Percentiles rank a stretch among this genome's conserved stretches.
Evolutionary conservation across 2,329 filamentous ascomycete genomes (phyloP).

Genomic region (Fusarium sterilihyphosum): DNA sequence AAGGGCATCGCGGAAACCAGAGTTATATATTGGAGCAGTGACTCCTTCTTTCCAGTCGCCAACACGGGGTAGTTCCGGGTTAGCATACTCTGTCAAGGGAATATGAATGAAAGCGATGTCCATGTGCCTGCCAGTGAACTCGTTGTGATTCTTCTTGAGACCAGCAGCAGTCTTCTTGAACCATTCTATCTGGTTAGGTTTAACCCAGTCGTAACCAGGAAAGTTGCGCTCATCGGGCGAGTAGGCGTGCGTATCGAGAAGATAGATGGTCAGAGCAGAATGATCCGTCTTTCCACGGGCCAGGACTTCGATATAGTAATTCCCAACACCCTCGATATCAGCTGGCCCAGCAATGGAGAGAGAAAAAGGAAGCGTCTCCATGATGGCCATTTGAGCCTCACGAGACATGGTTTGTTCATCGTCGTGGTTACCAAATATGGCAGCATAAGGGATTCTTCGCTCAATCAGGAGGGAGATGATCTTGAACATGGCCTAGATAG

Average conservation of each 20-base stretch:
- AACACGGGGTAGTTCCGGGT: conserved; percentile 64
- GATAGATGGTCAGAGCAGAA: conserved; percentile 92
- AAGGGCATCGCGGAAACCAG: conserved; percentile 90
- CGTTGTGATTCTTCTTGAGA: conserved; percentile 79
- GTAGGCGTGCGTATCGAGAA: conserved; percentile 93
- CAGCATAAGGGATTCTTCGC: conserved; percentile 89
- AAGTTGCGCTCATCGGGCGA: conserved; percentile 88
- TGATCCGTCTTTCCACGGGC: conserved; percentile 82
- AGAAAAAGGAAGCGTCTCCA: conserved; percentile 89
- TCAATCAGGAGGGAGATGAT: conserved; percentile 85
- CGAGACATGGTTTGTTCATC: conserved; percentile 87
- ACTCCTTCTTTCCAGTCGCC: conserved; percentile 85
- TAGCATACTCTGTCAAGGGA: conserved; percentile 87
- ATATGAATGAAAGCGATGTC: conserved; percentile 98
- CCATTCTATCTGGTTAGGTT: conserved; percentile 93
- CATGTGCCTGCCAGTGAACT: conserved; percentile 93
- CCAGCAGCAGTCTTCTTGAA: conserved; percentile 81
- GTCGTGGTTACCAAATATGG: conserved; percentile 98
- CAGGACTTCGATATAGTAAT: conserved; percentile 92
- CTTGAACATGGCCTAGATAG: conserved; percentile 83
- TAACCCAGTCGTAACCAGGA: conserved; percentile 97
- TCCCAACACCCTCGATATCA: conserved; percentile 89
- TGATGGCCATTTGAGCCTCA: conserved; percentile 81
- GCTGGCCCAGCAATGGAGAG: conserved; percentile 85
- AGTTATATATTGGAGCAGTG: conserved; percentile 89